These are phyloP conservation scores for Elsinoe perseae DNA, from an alignment of 2,329 filamentous ascomycete species.

Conservation along the genomic window DNA sequence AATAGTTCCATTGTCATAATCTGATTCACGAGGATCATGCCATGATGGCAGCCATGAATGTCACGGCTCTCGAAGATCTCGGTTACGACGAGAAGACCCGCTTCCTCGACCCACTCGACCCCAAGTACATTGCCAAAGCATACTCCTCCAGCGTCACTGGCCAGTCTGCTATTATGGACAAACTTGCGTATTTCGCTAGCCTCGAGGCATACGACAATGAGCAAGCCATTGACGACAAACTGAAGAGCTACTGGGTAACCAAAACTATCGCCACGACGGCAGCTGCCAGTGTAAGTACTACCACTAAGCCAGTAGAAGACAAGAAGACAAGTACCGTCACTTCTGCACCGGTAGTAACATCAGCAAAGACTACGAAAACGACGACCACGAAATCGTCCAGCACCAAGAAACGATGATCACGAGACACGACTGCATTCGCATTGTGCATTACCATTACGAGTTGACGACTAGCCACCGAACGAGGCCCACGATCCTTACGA, in stretches of 20 bases:
- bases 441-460: background rate
- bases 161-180: slow-evolving; percentile 5
- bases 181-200: slow-evolving; percentile 13
- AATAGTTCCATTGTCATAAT: slow-evolving; percentile 18
- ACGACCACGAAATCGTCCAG: background rate
- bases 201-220: slow-evolving; percentile 17
- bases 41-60: slow-evolving; percentile 40
- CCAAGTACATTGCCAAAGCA: slow-evolving; percentile 21
- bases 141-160: slow-evolving; percentile 12
- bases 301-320: background rate
- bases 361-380: slow-evolving; percentile 4
- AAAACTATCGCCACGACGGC: background rate
- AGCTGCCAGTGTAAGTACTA: slow-evolving; percentile 7
- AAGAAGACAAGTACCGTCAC: slow-evolving; percentile 1
- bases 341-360: background rate
- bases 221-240: background rate
- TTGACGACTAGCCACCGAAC: background rate
- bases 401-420: slow-evolving; percentile 3
- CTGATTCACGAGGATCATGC: slow-evolving; percentile 29
- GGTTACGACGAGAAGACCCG: slow-evolving; percentile 28
- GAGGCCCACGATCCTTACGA: slow-evolving; percentile 11
- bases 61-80: slow-evolving; percentile 31
- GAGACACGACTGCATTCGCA: background rate
- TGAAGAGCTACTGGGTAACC: slow-evolving; percentile 9
- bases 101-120: slow-evolving; percentile 23